A percentile compares a stretch with the other conserved stretches of the same genome.
phyloP scores from a whole-genome alignment of 192 early-diverging fungal genomes.

The Entrophospora sp. region DNA sequence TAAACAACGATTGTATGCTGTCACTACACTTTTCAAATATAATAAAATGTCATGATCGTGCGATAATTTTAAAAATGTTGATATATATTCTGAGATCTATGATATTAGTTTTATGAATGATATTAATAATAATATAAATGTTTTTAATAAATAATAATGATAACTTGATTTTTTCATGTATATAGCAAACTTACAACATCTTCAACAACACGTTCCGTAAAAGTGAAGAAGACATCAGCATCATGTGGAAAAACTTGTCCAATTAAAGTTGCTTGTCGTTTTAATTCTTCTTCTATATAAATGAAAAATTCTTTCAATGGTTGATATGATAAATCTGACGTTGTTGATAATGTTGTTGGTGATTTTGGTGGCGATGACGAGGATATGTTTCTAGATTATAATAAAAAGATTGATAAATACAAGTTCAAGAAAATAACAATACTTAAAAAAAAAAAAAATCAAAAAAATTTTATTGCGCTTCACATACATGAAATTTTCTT shows the following conservation, averaged over 20 bases:
- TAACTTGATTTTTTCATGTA: neutral
- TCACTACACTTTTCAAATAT: slow-evolving; percentile 63
- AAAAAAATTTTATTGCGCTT: neutral
- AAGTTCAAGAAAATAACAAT: slow-evolving; percentile 4
- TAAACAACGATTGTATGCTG: slow-evolving; percentile 46
- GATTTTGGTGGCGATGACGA: too few species aligned
- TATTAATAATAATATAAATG: neutral
- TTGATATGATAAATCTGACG: slow-evolving; percentile 11
- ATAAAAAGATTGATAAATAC: neutral
- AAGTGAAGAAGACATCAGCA: slow-evolving; percentile 60
- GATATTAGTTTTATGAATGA: neutral
- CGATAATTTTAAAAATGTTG: slow-evolving; percentile 52
- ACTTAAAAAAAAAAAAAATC: neutral
- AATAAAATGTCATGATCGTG: slow-evolving; percentile 47
- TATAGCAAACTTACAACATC: slow-evolving; percentile 43
- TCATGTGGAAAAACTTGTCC: slow-evolving; percentile 59
- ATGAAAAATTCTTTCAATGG: slow-evolving; percentile 54
- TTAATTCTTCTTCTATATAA: slow-evolving; percentile 55
- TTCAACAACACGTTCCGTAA: slow-evolving; percentile 73
- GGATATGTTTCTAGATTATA: neutral
- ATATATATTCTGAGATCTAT: slow-evolving; percentile 65
- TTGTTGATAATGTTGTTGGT: too few species aligned
- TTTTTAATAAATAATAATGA: too few species aligned
- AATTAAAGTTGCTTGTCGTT: slow-evolving; percentile 55
- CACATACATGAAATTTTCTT: slow-evolving; percentile 46